A percentile compares a stretch with the other conserved stretches of the same genome.
Evolutionary conservation across 306 rosid species (phyloP).

Genomic region (Carpinus viminea): DNA sequence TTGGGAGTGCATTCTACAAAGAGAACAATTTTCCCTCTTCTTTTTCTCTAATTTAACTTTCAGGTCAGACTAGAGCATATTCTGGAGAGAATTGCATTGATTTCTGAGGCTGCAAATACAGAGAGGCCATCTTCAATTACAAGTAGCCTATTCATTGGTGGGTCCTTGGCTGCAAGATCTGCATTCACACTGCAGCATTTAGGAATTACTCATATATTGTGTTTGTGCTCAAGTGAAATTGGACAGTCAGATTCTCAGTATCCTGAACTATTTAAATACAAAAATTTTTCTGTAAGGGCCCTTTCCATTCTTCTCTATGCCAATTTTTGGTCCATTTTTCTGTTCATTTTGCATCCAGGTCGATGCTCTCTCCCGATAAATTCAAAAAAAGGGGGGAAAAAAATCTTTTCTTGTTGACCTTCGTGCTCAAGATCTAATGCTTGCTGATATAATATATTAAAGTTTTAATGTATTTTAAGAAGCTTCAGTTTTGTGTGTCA

Average conservation of each 20-base stretch:
- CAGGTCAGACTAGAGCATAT: slow-evolving; percentile 98
- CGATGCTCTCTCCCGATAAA: neutral
- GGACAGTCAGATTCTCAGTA: slow-evolving; percentile 96
- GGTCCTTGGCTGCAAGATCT: slow-evolving; percentile 92
- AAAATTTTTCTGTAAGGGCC: slow-evolving; percentile 75
- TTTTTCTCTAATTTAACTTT: slow-evolving; percentile 13
- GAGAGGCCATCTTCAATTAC: slow-evolving; percentile 84
- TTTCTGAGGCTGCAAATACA: slow-evolving; percentile 93
- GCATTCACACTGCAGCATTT: slow-evolving; percentile 77
- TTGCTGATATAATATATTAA: neutral
- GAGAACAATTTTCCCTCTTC: slow-evolving; percentile 12
- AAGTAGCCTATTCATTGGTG: slow-evolving; percentile 74
- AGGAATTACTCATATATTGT: slow-evolving; percentile 79
- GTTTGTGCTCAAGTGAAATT: slow-evolving; percentile 90
- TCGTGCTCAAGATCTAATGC: neutral
- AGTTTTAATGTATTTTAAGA: neutral
- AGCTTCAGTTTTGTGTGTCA: neutral
- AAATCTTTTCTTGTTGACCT: neutral
- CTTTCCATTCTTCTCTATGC: neutral
- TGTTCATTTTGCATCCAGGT: neutral
- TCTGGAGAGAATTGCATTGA: slow-evolving; percentile 83
- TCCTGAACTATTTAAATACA: slow-evolving; percentile 74
- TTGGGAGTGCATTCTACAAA: slow-evolving; percentile 18
- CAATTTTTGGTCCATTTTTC: neutral
- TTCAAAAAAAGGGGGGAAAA: neutral